A percentile compares a stretch with the other conserved stretches of the same genome.
Conservation (phyloP, 768 basidiomycete species). For the Boletus subparvulus region DNA sequence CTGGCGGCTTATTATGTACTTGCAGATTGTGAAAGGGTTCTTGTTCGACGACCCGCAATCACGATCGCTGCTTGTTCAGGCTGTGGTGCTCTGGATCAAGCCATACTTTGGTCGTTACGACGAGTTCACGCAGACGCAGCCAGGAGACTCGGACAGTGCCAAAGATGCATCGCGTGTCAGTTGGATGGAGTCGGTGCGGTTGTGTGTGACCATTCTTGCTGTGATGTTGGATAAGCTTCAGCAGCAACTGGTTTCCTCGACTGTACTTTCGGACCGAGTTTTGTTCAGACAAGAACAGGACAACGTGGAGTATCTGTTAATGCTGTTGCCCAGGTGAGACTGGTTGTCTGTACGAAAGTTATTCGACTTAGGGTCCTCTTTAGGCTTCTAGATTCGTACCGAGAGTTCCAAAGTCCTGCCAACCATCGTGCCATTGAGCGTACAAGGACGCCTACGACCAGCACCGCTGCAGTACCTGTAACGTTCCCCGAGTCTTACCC, state of each 20-base stretch:
- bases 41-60: slow-evolving; percentile 82
- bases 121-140: slow-evolving; percentile 63
- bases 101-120: slow-evolving; percentile 93
- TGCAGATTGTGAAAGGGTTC: slow-evolving; percentile 87
- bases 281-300: slow-evolving; percentile 81
- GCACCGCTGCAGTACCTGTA: slow-evolving; percentile 61
- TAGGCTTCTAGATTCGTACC: slow-evolving; percentile 85
- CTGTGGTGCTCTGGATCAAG: slow-evolving; percentile 91
- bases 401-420: slow-evolving; percentile 70
- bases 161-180: slow-evolving; percentile 75
- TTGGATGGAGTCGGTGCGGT: slow-evolving; percentile 89
- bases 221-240: slow-evolving; percentile 90
- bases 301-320: slow-evolving; percentile 83
- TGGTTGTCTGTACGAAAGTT: not conserved
- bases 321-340: slow-evolving; percentile 78
- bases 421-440: slow-evolving; percentile 71
- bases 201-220: slow-evolving; percentile 85
- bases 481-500: slow-evolving; percentile 95
- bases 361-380: slow-evolving; percentile 3
- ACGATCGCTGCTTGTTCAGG: slow-evolving; percentile 78
- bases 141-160: slow-evolving; percentile 63
- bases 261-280: slow-evolving; percentile 57
- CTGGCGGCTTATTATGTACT: slow-evolving; percentile 92
- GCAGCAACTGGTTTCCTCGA: slow-evolving; percentile 69
- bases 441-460: slow-evolving; percentile 56